Evolutionary conservation across 352 stramenopile genomes (phyloP).

Genomic region (Phytophthora ohioensis): DNA sequence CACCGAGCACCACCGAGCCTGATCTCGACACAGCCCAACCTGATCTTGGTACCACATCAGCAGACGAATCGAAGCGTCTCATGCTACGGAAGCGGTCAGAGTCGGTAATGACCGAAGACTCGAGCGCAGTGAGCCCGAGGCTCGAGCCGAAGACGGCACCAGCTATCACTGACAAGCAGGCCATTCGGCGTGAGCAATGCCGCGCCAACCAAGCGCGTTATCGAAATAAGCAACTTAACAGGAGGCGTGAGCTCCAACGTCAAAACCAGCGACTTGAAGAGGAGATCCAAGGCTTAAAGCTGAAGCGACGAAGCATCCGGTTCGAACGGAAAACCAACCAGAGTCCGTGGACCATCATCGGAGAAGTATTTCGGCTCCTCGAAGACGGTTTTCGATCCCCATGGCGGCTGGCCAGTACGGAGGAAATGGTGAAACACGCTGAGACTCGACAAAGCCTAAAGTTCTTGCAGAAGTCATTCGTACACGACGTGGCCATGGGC

Average conservation of each 20-base stretch:
- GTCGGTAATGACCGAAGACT: conserved; percentile 18
- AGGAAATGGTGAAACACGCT: conserved; percentile 20
- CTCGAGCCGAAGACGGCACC: conserved; percentile 17
- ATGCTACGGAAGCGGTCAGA: conserved; percentile 13
- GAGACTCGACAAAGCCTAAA: conserved; percentile 7
- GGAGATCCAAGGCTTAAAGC: conserved; percentile 23
- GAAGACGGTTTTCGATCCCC: conserved; percentile 27
- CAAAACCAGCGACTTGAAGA: conserved; percentile 19
- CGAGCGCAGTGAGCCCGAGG: conserved; percentile 8
- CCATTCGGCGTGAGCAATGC: conserved; percentile 31
- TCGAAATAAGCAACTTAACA: conserved; percentile 26
- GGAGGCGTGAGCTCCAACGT: conserved; percentile 11
- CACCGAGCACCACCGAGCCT: conserved; percentile 10
- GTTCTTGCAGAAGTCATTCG: conserved; percentile 21
- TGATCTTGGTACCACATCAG: conserved; percentile 13
- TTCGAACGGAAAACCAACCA: conserved; percentile 19
- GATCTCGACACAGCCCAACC: conserved; percentile 13
- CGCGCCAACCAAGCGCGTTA: conserved; percentile 35
- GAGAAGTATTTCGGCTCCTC: conserved; percentile 26
- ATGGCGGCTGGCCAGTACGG: conserved; percentile 13
- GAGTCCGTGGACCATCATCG: conserved; percentile 26
- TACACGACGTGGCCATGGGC: conserved; percentile 19
- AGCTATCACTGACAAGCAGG: conserved; percentile 15
- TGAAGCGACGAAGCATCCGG: conserved; percentile 8
- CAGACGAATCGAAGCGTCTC: conserved; percentile 22